phyloP scores from a whole-genome alignment of 495 filamentous ascomycete species.

The Cercophora samala region DNA sequence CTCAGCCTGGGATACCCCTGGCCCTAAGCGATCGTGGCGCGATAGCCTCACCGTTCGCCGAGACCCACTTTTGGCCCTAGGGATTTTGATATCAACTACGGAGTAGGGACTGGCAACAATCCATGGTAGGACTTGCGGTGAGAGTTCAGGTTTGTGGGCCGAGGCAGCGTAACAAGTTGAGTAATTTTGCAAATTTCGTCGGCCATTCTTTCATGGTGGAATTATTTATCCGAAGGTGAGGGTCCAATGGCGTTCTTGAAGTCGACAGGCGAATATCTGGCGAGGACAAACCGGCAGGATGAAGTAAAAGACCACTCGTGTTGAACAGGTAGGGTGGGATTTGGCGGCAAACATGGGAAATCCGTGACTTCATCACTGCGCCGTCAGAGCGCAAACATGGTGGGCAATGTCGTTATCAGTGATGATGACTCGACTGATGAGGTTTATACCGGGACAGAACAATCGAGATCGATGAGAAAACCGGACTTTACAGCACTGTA shows the following conservation, averaged over 20 bases:
- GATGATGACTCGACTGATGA: not conserved
- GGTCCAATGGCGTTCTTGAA: not conserved
- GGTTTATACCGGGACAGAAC: not conserved
- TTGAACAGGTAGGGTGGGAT: not conserved
- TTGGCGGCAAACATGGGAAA: not conserved
- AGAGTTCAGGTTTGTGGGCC: not conserved
- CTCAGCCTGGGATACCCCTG: not conserved
- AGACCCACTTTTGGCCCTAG: not conserved
- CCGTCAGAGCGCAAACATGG: not conserved
- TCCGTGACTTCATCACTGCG: not conserved
- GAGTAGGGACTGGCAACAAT: no score
- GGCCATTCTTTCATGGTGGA: not conserved
- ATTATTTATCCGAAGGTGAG: not conserved
- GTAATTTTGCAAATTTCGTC: constrained; percentile 2
- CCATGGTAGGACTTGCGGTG: constrained; percentile 6
- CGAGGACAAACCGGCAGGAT: no score
- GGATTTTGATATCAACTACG: not conserved
- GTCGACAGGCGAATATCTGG: not conserved
- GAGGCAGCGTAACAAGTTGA: not conserved
- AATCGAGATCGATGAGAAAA: not conserved
- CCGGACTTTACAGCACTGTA: no score
- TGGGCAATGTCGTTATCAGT: not conserved
- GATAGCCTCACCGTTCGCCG: not conserved
- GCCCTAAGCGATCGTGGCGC: constrained; percentile 2
- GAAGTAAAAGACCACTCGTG: not conserved